Conservation (phyloP, 345 rosid genomes). For the Durio zibethinus region DNA sequence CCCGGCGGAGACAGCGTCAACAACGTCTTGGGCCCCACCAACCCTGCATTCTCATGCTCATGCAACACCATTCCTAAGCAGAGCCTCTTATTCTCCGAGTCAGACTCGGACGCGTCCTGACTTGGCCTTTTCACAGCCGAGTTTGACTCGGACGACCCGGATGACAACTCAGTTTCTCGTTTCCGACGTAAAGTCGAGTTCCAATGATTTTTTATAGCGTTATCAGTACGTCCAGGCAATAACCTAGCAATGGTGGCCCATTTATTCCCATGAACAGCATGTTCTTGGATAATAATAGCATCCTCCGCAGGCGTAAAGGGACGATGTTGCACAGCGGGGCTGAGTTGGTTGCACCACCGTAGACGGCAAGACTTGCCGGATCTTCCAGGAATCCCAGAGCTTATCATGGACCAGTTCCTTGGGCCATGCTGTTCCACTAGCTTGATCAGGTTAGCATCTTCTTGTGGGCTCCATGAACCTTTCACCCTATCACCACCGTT, state of each 20-base stretch:
- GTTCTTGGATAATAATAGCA: constrained; percentile 43
- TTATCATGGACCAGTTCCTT: constrained; percentile 62
- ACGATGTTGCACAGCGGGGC: constrained; percentile 60
- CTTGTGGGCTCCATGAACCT: constrained; percentile 64
- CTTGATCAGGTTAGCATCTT: constrained; percentile 45
- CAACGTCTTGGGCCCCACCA: constrained; percentile 33
- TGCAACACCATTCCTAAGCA: constrained; percentile 20
- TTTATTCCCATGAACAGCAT: constrained; percentile 51
- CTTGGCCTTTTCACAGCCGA: constrained; percentile 24
- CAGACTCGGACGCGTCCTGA: constrained; percentile 23
- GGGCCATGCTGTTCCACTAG: constrained; percentile 58
- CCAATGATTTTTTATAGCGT: constrained; percentile 69
- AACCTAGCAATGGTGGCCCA: constrained; percentile 69
- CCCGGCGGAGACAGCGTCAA: constrained; percentile 53
- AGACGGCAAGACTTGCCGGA: constrained; percentile 68
- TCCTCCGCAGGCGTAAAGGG: constrained; percentile 60
- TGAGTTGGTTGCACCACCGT: constrained; percentile 73
- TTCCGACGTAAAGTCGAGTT: constrained; percentile 50
- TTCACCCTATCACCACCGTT: constrained; percentile 34
- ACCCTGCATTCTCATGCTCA: constrained; percentile 1
- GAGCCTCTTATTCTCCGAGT: constrained; percentile 29
- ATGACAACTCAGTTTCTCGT: constrained; percentile 20
- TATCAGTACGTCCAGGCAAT: constrained; percentile 64
- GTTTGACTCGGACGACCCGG: constrained; percentile 34
- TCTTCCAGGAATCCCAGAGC: constrained; percentile 55